Base-by-base conservation (phyloP, 768 basidiomycete species). In the Boletellus sp. region DNA sequence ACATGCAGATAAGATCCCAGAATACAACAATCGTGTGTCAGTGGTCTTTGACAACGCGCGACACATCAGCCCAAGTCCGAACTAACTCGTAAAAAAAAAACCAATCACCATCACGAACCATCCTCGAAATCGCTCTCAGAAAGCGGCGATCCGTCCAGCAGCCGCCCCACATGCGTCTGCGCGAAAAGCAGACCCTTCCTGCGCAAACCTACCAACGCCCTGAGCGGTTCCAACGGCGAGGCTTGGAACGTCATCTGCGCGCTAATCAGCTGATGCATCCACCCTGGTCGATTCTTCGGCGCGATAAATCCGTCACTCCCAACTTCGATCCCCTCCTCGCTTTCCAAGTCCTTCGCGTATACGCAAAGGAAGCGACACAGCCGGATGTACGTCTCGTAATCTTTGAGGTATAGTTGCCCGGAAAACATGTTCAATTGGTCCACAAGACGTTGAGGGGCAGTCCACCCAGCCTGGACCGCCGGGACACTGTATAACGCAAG, bases 131-230 rank as follows among this genome's bases (percentile, higher is more conserved):
- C 70, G 42, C 56, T 51, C 31, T 48, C 40, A 1, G 22, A 50
- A 42, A 70, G 50, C 6, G 47, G 37, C 42, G 49, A 59, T n/a
- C 55, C 63, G 39, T 66, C 51, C 28, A 75, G 40, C 20, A 75
- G 60, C 49, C 69, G 70, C 11, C 74, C 74, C 50, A 75, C 52
- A 42, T 75, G 74, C 12, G 74, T 75, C 39, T 52, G 44, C 16
- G 52, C 41, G 51, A 65, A 77, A 16, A 61, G 55, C 57, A 70
- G 58, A 7, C 73, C 73, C 47, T 74, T 77, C 50, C 74, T 62
- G 24, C 73, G 66, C 32, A 69, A 50, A 13, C 48, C 43, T 13
- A 64, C 34, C 34, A 63, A 36, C 6, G 40, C 53, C 45, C 46
- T 53, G 22, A 66, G 42, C 33, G 65, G 60, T 19, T 55, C 45